These are phyloP conservation scores for Cunninghamia lanceolata DNA, from an alignment of 75 land plant species.

Conservation along the genomic window DNA sequence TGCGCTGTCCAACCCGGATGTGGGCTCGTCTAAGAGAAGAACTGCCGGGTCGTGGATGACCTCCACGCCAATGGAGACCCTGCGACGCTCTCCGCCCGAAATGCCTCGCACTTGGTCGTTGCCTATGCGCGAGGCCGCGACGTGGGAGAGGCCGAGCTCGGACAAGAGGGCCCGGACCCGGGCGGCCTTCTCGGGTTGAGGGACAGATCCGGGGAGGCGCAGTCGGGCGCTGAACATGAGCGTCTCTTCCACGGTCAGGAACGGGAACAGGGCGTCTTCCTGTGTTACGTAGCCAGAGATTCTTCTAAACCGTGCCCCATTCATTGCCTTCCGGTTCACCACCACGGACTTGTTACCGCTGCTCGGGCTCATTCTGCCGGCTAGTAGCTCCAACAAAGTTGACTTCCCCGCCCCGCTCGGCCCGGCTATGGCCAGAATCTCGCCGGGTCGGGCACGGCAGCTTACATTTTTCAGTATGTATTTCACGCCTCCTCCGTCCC, in stretches of 20 bases:
- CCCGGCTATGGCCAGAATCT: slow-evolving; percentile 74
- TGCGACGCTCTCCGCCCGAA: slow-evolving; percentile 85
- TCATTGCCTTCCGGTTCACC: slow-evolving; percentile 50
- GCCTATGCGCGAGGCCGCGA: slow-evolving; percentile 56
- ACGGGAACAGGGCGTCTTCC: slow-evolving; percentile 68
- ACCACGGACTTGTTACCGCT: slow-evolving; percentile 35
- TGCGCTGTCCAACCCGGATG: slow-evolving; percentile 89
- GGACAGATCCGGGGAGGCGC: slow-evolving; percentile 17
- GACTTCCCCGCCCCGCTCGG: slow-evolving; percentile 89
- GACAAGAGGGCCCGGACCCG: slow-evolving; percentile 46
- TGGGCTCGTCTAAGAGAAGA: slow-evolving; percentile 85
- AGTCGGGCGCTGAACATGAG: slow-evolving; percentile 63
- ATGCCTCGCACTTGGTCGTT: slow-evolving; percentile 47
- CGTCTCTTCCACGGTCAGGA: slow-evolving; percentile 79
- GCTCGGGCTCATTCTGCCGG: slow-evolving; percentile 30
- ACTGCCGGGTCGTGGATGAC: slow-evolving; percentile 88
- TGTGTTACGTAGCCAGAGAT: slow-evolving; percentile 80
- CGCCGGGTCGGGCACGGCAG: slow-evolving; percentile 60
- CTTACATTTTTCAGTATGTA: slow-evolving; percentile 38
- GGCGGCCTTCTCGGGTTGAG: slow-evolving; percentile 22
- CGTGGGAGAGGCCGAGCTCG: slow-evolving; percentile 72
- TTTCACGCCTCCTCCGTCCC: slow-evolving; percentile 5
- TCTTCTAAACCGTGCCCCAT: slow-evolving; percentile 34
- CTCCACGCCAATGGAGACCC: slow-evolving; percentile 93
- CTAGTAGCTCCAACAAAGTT: slow-evolving; percentile 61